Evolutionary conservation across 306 rosid genomes (phyloP).

Genomic region (Pterocarpus santalinus): DNA sequence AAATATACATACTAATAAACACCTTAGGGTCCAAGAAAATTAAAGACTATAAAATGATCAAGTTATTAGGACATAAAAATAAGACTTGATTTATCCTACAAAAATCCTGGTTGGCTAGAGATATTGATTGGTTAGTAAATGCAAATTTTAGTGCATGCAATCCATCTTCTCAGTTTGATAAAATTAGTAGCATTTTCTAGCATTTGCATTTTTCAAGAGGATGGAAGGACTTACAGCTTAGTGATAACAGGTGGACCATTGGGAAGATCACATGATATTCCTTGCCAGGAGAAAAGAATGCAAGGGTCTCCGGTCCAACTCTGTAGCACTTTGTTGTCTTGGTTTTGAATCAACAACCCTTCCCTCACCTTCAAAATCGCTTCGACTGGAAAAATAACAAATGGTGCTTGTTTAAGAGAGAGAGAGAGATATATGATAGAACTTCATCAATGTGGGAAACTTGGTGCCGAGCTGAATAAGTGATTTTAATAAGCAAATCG

Average conservation of each 20-base stretch:
- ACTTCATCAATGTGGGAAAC: conserved; percentile 15
- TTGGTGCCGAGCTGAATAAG: conserved; percentile 7
- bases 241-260: conserved; percentile 61
- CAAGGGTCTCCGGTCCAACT: conserved; percentile 93
- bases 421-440: conserved; percentile 10
- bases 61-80: neutral
- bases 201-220: conserved; percentile 3
- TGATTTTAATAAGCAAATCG: no score
- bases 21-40: neutral
- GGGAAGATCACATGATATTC: conserved; percentile 64
- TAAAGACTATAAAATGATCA: neutral
- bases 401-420: conserved; percentile 11
- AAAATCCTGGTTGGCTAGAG: neutral
- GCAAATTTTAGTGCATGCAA: conserved; percentile 10
- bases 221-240: conserved; percentile 64
- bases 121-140: conserved; percentile 34
- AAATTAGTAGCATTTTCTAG: neutral
- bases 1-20: conserved; percentile 1
- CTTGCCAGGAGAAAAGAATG: conserved; percentile 69
- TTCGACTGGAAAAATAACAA: conserved; percentile 52
- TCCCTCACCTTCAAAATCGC: conserved; percentile 64
- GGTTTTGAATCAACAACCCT: conserved; percentile 65
- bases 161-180: neutral
- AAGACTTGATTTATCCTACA: neutral
- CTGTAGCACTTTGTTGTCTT: conserved; percentile 53